Percentiles rank a stretch among this genome's conserved stretches.
These are phyloP conservation scores for Podaxis mareebaensis DNA, from an alignment of 768 basidiomycete genomes.

Conservation along the genomic window DNA sequence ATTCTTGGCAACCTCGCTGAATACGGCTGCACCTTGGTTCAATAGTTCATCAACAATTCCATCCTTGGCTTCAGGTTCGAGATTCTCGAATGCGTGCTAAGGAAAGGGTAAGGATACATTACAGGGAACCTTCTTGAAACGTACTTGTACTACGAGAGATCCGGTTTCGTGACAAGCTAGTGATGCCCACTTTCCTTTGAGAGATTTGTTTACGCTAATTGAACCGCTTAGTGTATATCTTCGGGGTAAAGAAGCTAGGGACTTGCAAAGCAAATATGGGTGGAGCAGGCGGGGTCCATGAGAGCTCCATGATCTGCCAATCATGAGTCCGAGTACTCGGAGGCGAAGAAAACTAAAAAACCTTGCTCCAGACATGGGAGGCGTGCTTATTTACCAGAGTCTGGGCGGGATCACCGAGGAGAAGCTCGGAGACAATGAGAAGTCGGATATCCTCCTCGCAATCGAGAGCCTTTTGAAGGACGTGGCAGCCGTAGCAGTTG, in stretches of 20 bases:
- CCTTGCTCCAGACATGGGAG: conserved; percentile 92
- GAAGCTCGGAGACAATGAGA: conserved; percentile 81
- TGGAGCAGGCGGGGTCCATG: conserved; percentile 84
- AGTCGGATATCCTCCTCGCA: conserved; percentile 87
- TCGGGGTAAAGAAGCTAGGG: not conserved
- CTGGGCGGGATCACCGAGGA: conserved; percentile 81
- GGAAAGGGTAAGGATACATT: conserved; percentile 6
- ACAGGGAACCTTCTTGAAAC: conserved; percentile 3
- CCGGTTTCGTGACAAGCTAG: conserved; percentile 91
- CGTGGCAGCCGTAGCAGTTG: conserved; percentile 89
- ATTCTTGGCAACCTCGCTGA: conserved; percentile 78
- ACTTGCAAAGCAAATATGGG: conserved; percentile 86
- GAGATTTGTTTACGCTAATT: conserved; percentile 77
- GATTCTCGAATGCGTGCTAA: conserved; percentile 83
- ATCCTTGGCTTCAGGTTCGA: conserved; percentile 81
- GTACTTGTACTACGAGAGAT: conserved; percentile 83
- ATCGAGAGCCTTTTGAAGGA: conserved; percentile 86
- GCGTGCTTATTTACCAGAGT: conserved; percentile 90
- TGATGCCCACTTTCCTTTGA: conserved; percentile 88
- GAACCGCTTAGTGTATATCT: not conserved
- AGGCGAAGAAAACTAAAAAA: conserved; percentile 25
- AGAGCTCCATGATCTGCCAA: conserved; percentile 81
- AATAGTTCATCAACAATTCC: conserved; percentile 85
- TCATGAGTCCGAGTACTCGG: conserved; percentile 1
- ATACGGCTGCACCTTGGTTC: conserved; percentile 65